Percentiles rank a stretch among this genome's conserved stretches.
These are phyloP conservation scores for Camptophora hylomeconis DNA, from an alignment of 2,329 filamentous ascomycete species.

Conservation along the genomic window DNA sequence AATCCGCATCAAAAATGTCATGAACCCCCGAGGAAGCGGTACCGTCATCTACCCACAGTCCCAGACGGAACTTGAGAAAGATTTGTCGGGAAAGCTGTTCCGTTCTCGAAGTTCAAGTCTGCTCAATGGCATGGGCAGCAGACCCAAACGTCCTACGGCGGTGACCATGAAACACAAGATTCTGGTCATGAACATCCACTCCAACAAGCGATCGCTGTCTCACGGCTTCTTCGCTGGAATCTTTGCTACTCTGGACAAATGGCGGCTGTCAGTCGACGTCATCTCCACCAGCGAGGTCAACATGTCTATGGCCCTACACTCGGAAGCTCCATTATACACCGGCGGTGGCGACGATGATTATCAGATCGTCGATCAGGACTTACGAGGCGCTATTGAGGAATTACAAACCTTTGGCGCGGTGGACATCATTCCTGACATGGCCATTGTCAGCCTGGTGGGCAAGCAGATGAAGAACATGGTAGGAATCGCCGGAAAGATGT, in stretches of 20 bases:
- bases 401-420: conserved; percentile 75
- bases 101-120: conserved; percentile 34
- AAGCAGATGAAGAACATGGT: conserved; percentile 97
- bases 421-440: conserved; percentile 82
- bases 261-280: conserved; percentile 82
- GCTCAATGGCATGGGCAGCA: conserved; percentile 22
- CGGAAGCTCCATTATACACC: conserved; percentile 46
- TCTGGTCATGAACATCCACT: conserved; percentile 93
- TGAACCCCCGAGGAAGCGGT: conserved; percentile 49
- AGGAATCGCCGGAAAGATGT: conserved; percentile 87
- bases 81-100: conserved; percentile 30
- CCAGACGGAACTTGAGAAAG: conserved; percentile 36
- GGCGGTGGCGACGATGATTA: conserved; percentile 35
- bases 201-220: conserved; percentile 88
- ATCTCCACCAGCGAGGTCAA: conserved; percentile 96
- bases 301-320: conserved; percentile 91
- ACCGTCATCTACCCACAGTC: conserved; percentile 64
- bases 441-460: conserved; percentile 86
- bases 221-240: conserved; percentile 93
- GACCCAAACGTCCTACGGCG: conserved; percentile 65
- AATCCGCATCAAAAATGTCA: conserved; percentile 58
- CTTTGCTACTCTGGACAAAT: conserved; percentile 77
- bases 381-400: conserved; percentile 54
- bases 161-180: conserved; percentile 98
- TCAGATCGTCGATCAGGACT: conserved; percentile 47